These are phyloP conservation scores for Adansonia grandidieri DNA, from an alignment of 441 rosid species.

Conservation along the genomic window DNA sequence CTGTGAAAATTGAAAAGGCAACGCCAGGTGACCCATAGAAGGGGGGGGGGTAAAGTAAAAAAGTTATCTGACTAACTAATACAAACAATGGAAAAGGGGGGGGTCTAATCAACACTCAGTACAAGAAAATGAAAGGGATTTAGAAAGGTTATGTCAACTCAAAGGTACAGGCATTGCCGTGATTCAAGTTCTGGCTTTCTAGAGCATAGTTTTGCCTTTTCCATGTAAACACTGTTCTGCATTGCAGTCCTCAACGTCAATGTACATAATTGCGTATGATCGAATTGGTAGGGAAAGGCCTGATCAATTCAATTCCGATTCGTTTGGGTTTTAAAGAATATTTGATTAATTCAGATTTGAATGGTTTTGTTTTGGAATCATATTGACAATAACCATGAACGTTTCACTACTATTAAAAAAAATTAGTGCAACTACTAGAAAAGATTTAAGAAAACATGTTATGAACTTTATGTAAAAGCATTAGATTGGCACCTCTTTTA, in stretches of 20 bases:
- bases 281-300: background rate
- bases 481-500: no score
- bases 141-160: background rate
- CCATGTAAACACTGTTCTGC: background rate
- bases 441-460: no score
- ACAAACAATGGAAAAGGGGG: background rate
- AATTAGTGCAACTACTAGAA: no score
- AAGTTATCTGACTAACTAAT: background rate
- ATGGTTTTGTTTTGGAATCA: no score
- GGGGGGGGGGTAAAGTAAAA: background rate
- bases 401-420: no score
- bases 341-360: no score
- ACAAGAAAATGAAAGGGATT: background rate
- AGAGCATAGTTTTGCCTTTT: background rate
- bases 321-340: background rate
- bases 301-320: background rate
- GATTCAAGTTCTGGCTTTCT: background rate
- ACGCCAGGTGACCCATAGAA: background rate
- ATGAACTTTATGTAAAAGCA: no score
- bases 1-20: background rate
- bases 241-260: background rate
- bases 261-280: background rate
- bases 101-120: background rate
- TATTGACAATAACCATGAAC: no score
- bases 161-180: background rate